Base-by-base conservation (phyloP, 2,329 filamentous ascomycete species). In the Grosmannia huntii region DNA sequence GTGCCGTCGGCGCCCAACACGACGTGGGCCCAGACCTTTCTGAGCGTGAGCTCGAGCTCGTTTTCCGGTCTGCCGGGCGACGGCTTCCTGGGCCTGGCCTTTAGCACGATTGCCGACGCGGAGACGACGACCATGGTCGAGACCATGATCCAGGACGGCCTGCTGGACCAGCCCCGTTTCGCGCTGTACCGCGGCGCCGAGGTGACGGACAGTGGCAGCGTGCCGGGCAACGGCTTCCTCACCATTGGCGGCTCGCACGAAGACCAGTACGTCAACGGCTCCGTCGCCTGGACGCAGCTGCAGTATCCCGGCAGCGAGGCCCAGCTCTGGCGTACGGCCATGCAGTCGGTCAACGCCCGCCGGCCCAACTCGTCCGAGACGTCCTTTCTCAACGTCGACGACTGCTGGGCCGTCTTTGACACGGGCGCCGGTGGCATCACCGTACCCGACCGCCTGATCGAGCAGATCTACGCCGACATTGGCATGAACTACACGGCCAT, bases 51-150 rank as follows among this genome's bases (percentile, higher is more conserved):
- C 58, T 58, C 65, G 57, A 67, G 61, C 54, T 64, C 57, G 27
- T 72, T 68, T 69, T 58, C 58, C 0, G 53, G 63, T 7, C 62
- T 67, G 7, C 60, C 70, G 0, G 66, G 64, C 5, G 66, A 71
- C 54, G 70, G 71, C 21, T 71, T 72, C 61, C 57, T 72, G 38
- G 70, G 71, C 0, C 62, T 72, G 4, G 66, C 65, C 2, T 72
- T 72, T 33, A 60, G 62, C 19, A 66, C 65, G 23, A 71, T 71
- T 53, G 55, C 65, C 11, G 68, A 67, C 4, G 66, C 63, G 14
- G 62, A 62, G 41, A 64, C 69, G 1, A 62, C 62, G 4, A 69
- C 70, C 0, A n/a, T 72, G 14, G 65, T 69, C 16, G 69, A 72
- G 60, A 65, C 67, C 5, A 59, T 72, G 46, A 64, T 72, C 62